phyloP scores from a whole-genome alignment of 768 basidiomycete genomes.

The Trametes maxima region DNA sequence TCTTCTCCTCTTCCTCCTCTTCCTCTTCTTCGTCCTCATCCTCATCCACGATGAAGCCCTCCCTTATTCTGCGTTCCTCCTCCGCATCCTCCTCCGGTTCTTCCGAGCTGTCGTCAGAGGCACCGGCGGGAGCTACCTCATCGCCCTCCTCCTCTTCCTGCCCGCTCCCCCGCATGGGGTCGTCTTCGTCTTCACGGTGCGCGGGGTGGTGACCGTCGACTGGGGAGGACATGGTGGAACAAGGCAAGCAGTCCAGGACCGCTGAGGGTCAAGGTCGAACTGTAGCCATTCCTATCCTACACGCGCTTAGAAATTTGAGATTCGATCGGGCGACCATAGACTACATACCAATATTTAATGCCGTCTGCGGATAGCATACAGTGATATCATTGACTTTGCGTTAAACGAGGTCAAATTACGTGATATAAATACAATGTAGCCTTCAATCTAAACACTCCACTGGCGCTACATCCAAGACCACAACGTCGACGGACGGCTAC shows the following conservation, averaged over 20 bases:
- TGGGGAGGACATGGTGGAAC: constrained; percentile 44
- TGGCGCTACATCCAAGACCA: no score
- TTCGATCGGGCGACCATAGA: neutral
- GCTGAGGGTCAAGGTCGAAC: constrained; percentile 9
- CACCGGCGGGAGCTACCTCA: constrained; percentile 51
- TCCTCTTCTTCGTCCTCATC: constrained; percentile 84
- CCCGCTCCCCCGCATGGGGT: constrained; percentile 59
- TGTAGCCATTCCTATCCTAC: constrained; percentile 3
- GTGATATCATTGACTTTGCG: no score
- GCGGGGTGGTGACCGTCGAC: constrained; percentile 38
- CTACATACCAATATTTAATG: neutral
- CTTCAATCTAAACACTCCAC: no score
- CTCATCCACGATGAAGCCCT: constrained; percentile 92
- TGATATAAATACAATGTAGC: no score
- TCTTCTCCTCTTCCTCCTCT: constrained; percentile 54
- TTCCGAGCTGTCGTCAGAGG: constrained; percentile 83
- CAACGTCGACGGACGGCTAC: no score
- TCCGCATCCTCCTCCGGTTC: constrained; percentile 92
- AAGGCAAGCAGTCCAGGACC: constrained; percentile 18
- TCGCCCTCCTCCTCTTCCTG: constrained; percentile 52
- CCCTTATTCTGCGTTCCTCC: constrained; percentile 74
- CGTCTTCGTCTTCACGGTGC: constrained; percentile 46
- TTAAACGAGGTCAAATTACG: no score
- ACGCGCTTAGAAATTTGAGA: constrained; percentile 16
- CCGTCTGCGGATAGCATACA: no score